Conservation (phyloP, 1,284 basidiomycete genomes). For the Ceratobasidium sp. region DNA sequence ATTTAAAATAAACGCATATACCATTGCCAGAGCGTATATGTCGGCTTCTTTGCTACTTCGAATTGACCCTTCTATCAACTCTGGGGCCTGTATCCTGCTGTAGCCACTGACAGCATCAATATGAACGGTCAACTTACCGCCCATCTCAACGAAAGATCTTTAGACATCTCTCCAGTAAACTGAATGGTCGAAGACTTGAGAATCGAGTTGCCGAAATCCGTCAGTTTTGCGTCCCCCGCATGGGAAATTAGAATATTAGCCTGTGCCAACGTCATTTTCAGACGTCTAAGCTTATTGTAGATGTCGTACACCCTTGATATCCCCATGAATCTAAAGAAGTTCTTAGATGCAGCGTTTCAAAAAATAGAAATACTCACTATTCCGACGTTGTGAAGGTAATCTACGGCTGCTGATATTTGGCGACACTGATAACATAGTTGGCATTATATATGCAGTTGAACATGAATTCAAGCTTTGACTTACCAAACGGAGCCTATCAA, state of each 20-base stretch:
- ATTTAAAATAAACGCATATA: neutral
- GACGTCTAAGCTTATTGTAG: neutral
- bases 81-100: neutral
- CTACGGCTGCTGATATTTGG: neutral
- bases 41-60: neutral
- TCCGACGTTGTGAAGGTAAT: neutral
- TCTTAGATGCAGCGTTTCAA: neutral
- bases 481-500: neutral
- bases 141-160: neutral
- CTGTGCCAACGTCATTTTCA: neutral
- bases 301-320: constrained; percentile 18
- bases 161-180: neutral
- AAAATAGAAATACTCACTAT: neutral
- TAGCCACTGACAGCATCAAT: neutral
- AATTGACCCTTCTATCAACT: neutral
- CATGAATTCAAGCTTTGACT: neutral
- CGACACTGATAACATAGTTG: neutral
- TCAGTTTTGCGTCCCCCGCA: neutral
- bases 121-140: neutral
- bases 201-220: constrained; percentile 13
- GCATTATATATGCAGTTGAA: neutral
- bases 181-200: neutral
- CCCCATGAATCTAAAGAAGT: constrained; percentile 6
- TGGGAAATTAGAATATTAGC: constrained; percentile 1
- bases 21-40: neutral